A percentile compares a stretch with the other conserved stretches of the same genome.
Evolutionary conservation across 2,329 filamentous ascomycete species (phyloP).

Genomic region (Colletotrichum lini): DNA sequence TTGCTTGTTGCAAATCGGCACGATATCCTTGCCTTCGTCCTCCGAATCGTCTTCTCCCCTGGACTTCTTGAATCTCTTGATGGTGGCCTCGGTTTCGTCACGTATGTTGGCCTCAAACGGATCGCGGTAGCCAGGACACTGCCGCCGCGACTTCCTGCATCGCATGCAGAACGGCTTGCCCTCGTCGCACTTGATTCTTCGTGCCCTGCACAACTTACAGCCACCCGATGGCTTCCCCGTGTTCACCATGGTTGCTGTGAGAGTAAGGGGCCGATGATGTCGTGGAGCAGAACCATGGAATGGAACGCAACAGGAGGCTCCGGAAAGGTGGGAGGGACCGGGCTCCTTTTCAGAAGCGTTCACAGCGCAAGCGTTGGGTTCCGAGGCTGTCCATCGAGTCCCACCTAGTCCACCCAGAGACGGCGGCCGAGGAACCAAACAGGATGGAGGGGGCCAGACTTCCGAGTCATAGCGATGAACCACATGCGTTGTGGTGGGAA

Average conservation of each 20-base stretch:
- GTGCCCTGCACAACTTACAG: constrained; percentile 46
- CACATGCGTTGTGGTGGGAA: constrained; percentile 10
- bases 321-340: constrained; percentile 10
- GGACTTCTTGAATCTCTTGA: constrained; percentile 43
- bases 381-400: constrained; percentile 14
- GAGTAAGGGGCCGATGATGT: not conserved
- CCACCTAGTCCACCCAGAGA: not conserved
- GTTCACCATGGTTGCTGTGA: constrained; percentile 44
- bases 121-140: constrained; percentile 47
- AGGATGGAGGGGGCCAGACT: not conserved
- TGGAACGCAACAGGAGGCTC: not conserved
- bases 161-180: constrained; percentile 46
- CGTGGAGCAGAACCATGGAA: not conserved
- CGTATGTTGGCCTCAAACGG: constrained; percentile 47
- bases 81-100: constrained; percentile 47
- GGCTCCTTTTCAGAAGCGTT: constrained; percentile 34
- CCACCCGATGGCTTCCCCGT: constrained; percentile 47
- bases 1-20: constrained; percentile 36
- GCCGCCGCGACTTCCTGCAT: constrained; percentile 45
- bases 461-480: constrained; percentile 40
- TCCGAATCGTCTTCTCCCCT: constrained; percentile 39
- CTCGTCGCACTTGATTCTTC: constrained; percentile 47
- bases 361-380: not conserved
- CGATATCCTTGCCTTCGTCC: constrained; percentile 25
- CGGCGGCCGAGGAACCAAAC: not conserved